Evolutionary conservation across 2,329 filamentous ascomycete genomes (phyloP).

Genomic region (Aspergillus sp.): DNA sequence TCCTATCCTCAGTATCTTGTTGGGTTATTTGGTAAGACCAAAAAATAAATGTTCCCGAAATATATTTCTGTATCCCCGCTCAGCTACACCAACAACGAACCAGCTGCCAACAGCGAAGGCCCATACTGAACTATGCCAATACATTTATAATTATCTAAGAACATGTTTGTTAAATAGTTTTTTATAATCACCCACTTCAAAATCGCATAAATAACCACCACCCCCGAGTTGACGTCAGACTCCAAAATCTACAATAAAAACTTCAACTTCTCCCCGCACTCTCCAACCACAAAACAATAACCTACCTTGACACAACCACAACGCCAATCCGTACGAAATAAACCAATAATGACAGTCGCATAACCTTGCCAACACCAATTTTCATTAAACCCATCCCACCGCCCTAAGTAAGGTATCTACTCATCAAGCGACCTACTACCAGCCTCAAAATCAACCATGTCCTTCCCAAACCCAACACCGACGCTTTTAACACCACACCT

Average conservation of each 20-base stretch:
- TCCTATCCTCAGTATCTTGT: too few species aligned
- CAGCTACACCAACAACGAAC: too few species aligned
- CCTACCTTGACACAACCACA: neutral
- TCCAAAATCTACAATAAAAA: neutral
- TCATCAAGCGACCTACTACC: neutral
- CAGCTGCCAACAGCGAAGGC: too few species aligned
- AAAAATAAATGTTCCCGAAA: too few species aligned
- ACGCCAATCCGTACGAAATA: neutral
- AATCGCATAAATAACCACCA: neutral
- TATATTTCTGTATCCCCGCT: too few species aligned
- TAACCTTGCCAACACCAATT: neutral
- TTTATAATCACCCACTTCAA: neutral
- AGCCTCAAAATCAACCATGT: neutral
- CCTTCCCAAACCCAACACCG: slow-evolving; percentile 21
- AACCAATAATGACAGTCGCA: neutral
- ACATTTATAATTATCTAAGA: neutral
- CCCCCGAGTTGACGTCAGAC: neutral
- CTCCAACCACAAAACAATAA: neutral
- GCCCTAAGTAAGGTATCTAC: neutral
- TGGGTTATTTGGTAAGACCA: neutral
- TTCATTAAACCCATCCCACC: neutral
- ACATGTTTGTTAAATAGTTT: neutral
- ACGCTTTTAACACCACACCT: slow-evolving; percentile 47
- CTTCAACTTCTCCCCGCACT: slow-evolving; percentile 1
- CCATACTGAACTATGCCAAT: neutral